Evolutionary conservation across 495 filamentous ascomycete genomes (phyloP).

Genomic region (Cudoniella acicularis): DNA sequence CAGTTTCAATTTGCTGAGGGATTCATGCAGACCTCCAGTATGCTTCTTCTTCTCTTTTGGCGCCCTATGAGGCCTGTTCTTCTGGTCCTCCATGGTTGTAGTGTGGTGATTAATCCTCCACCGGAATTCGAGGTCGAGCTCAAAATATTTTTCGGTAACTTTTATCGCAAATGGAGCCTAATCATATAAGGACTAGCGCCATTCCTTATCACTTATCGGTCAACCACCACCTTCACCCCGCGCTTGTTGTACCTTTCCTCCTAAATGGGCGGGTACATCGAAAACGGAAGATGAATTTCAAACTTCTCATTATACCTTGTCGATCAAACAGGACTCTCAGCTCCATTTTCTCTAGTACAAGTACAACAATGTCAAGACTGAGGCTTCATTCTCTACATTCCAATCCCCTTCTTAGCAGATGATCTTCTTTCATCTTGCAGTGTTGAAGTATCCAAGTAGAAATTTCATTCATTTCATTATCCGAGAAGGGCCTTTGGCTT

Average conservation of each 20-base stretch:
- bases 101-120: background rate
- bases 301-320: no score
- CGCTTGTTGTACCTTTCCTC: no score
- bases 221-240: background rate
- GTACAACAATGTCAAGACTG: constrained; percentile 4
- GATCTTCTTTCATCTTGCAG: no score
- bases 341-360: background rate
- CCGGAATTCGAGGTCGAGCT: background rate
- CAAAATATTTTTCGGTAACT: constrained; percentile 13
- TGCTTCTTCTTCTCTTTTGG: constrained; percentile 89
- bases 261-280: no score
- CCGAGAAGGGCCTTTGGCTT: background rate
- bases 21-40: constrained; percentile 37
- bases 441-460: background rate
- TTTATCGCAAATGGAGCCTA: constrained; percentile 8
- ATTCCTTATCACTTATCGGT: constrained; percentile 18
- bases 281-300: no score
- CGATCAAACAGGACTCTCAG: background rate
- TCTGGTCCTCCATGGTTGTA: constrained; percentile 69
- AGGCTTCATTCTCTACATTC: background rate
- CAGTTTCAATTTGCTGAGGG: background rate
- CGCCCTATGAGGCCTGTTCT: constrained; percentile 81
- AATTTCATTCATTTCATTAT: background rate
- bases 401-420: background rate
- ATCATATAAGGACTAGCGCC: background rate